Evolutionary conservation across 495 filamentous ascomycete species (phyloP).

Genomic region (Hypoxylon intermedium): DNA sequence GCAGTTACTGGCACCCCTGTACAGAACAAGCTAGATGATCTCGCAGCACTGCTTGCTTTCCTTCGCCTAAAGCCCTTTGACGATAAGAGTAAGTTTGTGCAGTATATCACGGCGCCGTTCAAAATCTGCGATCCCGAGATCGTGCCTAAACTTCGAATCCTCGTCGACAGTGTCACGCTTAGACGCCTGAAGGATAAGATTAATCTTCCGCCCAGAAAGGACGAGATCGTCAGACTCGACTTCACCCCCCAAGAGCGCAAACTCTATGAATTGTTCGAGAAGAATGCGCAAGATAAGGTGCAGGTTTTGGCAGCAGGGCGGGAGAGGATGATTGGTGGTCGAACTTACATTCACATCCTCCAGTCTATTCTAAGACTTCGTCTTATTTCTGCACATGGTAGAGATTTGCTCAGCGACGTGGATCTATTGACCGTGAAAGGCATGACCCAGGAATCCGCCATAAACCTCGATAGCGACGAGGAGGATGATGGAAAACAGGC

Average conservation of each 20-base stretch:
- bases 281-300: constrained; percentile 60
- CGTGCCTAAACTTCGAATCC: constrained; percentile 81
- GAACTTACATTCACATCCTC: constrained; percentile 85
- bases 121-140: constrained; percentile 81
- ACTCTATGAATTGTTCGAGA: constrained; percentile 63
- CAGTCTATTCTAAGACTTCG: constrained; percentile 90
- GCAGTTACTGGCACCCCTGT: constrained; percentile 93
- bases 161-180: constrained; percentile 91
- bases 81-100: constrained; percentile 72
- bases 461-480: constrained; percentile 80
- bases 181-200: constrained; percentile 93
- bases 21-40: constrained; percentile 90
- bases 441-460: constrained; percentile 78
- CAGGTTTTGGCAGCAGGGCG: constrained; percentile 56
- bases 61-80: constrained; percentile 86
- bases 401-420: constrained; percentile 81
- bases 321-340: constrained; percentile 75
- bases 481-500: constrained; percentile 62
- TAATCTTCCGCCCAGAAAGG: constrained; percentile 74
- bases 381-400: constrained; percentile 88
- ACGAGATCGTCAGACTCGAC: constrained; percentile 71
- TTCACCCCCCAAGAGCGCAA: constrained; percentile 58
- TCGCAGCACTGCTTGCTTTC: constrained; percentile 89
- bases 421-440: constrained; percentile 82
- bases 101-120: constrained; percentile 82